Percentiles rank a stretch among this genome's conserved stretches.
phyloP scores from a whole-genome alignment of 768 basidiomycete genomes.

The Guyanaporus albipodus region DNA sequence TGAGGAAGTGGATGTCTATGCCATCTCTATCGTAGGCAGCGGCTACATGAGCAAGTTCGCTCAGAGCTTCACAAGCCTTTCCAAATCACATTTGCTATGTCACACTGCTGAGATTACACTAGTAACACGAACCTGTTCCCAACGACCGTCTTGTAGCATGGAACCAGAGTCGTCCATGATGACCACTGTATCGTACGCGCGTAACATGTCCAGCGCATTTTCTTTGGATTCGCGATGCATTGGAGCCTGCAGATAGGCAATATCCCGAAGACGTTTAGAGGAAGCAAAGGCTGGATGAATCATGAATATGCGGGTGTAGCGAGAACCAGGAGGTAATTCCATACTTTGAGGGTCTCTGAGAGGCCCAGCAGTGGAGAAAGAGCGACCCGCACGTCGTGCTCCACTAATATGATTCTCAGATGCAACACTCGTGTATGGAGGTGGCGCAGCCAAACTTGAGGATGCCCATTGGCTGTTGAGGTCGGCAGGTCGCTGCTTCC shows the following conservation, averaged over 20 bases:
- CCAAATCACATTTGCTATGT: neutral
- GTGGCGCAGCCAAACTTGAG: constrained; percentile 14
- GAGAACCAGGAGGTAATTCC: constrained; percentile 17
- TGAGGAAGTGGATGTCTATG: constrained; percentile 61
- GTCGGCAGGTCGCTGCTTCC: constrained; percentile 1
- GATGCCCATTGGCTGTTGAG: neutral
- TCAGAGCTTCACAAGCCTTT: constrained; percentile 28
- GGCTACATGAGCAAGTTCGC: constrained; percentile 45
- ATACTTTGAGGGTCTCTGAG: constrained; percentile 14
- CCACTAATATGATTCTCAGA: constrained; percentile 7
- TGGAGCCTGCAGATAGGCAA: constrained; percentile 25
- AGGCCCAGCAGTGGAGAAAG: constrained; percentile 5
- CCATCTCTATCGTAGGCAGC: constrained; percentile 52
- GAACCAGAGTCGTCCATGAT: constrained; percentile 60
- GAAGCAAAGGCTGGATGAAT: constrained; percentile 19
- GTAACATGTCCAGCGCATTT: constrained; percentile 34
- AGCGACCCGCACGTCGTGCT: neutral
- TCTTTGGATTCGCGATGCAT: constrained; percentile 27
- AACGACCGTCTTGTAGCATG: constrained; percentile 43
- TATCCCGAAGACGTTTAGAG: constrained; percentile 13
- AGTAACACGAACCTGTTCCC: constrained; percentile 43
- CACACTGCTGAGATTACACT: neutral
- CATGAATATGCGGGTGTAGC: constrained; percentile 22
- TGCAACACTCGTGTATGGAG: constrained; percentile 20
- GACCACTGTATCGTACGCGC: constrained; percentile 52